Percentiles rank a stretch among this genome's conserved stretches.
Evolutionary conservation across 2,329 filamentous ascomycete genomes (phyloP).

Genomic region (Penicillium sp.): DNA sequence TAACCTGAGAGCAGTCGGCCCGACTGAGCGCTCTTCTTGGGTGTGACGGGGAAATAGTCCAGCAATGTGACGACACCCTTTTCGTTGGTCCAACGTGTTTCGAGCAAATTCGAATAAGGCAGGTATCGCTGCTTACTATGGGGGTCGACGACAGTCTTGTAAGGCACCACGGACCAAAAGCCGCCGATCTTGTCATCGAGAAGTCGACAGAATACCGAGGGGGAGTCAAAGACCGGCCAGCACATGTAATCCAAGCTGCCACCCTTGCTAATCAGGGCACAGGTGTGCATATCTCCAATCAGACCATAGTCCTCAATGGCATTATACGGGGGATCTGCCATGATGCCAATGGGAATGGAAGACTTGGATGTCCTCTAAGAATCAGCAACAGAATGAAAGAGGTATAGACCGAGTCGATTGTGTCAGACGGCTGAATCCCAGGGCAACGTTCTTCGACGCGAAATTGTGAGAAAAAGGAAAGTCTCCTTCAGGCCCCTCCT

Average conservation of each 20-base stretch:
- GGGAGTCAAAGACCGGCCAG: constrained; percentile 81
- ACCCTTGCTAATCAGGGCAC: constrained; percentile 73
- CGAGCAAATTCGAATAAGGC: constrained; percentile 73
- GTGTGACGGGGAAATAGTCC: constrained; percentile 76
- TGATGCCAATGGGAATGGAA: constrained; percentile 6
- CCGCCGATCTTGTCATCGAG: constrained; percentile 76
- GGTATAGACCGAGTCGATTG: background rate
- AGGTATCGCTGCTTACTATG: constrained; percentile 80
- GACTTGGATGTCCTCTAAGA: background rate
- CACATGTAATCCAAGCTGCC: constrained; percentile 79
- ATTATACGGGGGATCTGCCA: constrained; percentile 27
- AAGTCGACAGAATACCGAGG: constrained; percentile 73
- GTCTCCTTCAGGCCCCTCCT: background rate
- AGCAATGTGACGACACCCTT: constrained; percentile 73
- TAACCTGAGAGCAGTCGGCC: constrained; percentile 36
- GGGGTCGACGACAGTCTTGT: constrained; percentile 50
- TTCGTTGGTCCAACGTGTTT: constrained; percentile 78
- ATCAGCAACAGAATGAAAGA: background rate
- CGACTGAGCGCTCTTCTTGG: constrained; percentile 54
- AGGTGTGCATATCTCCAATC: constrained; percentile 80
- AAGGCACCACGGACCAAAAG: constrained; percentile 67
- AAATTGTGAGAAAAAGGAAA: constrained; percentile 3
- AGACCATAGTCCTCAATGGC: constrained; percentile 76
- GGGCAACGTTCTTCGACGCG: background rate
- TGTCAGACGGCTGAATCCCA: background rate